Conservation (phyloP, 352 stramenopile species). For the Globisporangium lucens region DNA sequence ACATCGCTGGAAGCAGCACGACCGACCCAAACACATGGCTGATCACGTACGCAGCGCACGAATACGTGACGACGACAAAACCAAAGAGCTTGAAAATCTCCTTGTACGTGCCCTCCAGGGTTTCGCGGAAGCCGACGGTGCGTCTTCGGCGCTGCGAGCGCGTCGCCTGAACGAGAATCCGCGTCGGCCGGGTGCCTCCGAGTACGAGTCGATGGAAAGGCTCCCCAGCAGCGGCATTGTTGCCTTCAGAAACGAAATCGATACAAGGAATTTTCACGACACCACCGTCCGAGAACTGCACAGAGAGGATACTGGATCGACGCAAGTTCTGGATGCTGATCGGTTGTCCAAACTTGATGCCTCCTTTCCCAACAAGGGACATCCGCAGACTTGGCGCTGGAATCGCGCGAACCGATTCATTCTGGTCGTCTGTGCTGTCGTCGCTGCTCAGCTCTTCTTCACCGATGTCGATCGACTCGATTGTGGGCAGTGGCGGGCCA, state of each 20-base stretch:
- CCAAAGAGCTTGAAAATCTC: conserved; percentile 65
- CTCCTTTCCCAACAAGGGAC: conserved; percentile 19
- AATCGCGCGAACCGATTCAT: not conserved
- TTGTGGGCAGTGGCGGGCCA: conserved; percentile 42
- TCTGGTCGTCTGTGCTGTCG: conserved; percentile 13
- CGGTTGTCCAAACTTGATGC: conserved; percentile 35
- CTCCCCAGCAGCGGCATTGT: conserved; percentile 28
- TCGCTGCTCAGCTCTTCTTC: conserved; percentile 13
- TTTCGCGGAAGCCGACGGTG: conserved; percentile 37
- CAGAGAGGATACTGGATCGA: conserved; percentile 40
- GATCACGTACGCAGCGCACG: conserved; percentile 40
- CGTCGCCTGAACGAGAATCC: conserved; percentile 44
- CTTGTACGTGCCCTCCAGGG: conserved; percentile 52
- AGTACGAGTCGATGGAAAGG: conserved; percentile 58
- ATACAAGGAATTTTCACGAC: conserved; percentile 43
- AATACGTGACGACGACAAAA: conserved; percentile 54
- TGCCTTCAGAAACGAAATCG: conserved; percentile 36
- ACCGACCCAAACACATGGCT: conserved; percentile 47
- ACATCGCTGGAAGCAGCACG: conserved; percentile 54
- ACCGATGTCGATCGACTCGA: conserved; percentile 52
- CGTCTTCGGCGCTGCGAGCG: conserved; percentile 23
- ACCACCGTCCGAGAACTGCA: conserved; percentile 62
- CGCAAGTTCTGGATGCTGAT: conserved; percentile 43
- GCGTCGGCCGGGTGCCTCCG: conserved; percentile 46
- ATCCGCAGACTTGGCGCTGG: conserved; percentile 7